Evolutionary conservation across 176 grass and related monocot species (phyloP).

Genomic region (Echinochloa phyllopogon): DNA sequence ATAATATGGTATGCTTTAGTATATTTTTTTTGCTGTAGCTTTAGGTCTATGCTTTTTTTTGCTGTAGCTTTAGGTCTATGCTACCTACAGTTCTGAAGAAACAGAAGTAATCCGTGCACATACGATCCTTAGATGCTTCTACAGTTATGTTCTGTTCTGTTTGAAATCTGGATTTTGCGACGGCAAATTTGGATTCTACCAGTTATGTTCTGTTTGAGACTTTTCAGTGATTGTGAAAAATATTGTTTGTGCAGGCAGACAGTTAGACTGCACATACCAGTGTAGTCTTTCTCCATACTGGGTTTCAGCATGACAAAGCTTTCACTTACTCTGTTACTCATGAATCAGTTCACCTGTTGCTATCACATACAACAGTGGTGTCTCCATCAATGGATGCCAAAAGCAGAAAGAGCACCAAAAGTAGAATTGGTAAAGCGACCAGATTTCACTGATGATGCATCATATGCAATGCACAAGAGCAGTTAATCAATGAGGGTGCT

Average conservation of each 20-base stretch:
- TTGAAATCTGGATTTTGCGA: neutral
- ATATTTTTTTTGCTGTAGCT: no score
- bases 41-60: no score
- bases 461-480: neutral
- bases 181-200: neutral
- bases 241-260: neutral
- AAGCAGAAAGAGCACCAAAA: conserved; percentile 19
- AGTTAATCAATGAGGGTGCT: conserved; percentile 25
- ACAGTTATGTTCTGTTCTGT: neutral
- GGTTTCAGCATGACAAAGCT: conserved; percentile 9
- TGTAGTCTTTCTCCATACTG: conserved; percentile 20
- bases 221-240: neutral
- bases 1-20: no score
- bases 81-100: neutral
- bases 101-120: neutral
- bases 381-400: conserved; percentile 40
- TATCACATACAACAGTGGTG: conserved; percentile 16
- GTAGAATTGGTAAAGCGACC: conserved; percentile 36
- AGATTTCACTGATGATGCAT: conserved; percentile 26
- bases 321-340: neutral
- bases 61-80: no score
- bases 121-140: neutral
- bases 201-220: neutral
- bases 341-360: conserved; percentile 39
- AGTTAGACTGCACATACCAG: neutral